phyloP scores from a whole-genome alignment of 2,329 filamentous ascomycete genomes.

The Graphilbum sp. region DNA sequence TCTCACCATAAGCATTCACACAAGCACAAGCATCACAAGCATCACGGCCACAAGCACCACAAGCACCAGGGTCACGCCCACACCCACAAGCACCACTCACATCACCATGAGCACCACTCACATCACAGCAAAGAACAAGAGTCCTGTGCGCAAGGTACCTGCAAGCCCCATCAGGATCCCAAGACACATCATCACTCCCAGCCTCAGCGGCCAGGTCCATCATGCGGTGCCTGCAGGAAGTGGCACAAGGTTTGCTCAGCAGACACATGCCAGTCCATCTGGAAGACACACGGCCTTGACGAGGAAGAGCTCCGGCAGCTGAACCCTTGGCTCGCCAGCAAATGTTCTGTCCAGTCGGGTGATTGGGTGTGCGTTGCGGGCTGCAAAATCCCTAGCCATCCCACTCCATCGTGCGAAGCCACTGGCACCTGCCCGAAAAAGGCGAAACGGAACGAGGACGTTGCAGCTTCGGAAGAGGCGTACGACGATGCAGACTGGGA shows the following conservation, averaged over 20 bases:
- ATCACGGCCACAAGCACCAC: slow-evolving; percentile 1
- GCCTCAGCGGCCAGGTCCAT: not conserved
- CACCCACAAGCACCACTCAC: not conserved
- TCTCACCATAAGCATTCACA: not conserved
- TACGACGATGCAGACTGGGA: too few relatives aligned
- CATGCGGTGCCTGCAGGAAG: not conserved
- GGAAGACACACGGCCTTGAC: not conserved
- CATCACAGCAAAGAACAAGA: too few relatives aligned
- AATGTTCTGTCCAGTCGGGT: not conserved
- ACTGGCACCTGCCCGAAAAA: too few relatives aligned
- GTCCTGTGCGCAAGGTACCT: too few relatives aligned
- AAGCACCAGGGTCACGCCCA: not conserved
- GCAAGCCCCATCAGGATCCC: too few relatives aligned
- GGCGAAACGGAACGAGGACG: too few relatives aligned
- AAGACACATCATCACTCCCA: not conserved
- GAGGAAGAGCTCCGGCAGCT: not conserved
- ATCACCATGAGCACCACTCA: not conserved
- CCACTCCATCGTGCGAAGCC: too few relatives aligned
- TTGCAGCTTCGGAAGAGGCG: too few relatives aligned
- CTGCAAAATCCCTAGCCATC: not conserved
- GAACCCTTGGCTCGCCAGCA: not conserved
- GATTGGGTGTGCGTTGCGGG: not conserved
- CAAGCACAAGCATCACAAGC: not conserved
- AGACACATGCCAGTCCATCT: not conserved
- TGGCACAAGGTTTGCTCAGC: not conserved